Evolutionary conservation across 768 basidiomycete species (phyloP).

Genomic region (Boletus tomentosulus): DNA sequence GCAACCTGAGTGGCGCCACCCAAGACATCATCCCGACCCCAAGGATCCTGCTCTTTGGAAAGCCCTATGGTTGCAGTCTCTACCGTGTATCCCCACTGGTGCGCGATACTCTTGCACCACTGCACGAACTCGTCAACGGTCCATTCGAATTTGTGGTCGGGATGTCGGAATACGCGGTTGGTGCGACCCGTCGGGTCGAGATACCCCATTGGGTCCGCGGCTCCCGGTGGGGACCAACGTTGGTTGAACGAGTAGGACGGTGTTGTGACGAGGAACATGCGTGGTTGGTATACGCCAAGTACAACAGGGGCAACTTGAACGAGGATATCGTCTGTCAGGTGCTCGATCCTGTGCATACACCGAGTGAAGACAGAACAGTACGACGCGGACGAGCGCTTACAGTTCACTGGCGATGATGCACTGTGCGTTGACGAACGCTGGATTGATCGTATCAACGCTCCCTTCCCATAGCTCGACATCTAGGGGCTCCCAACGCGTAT

Average conservation of each 20-base stretch:
- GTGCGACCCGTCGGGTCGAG: constrained; percentile 77
- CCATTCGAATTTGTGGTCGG: constrained; percentile 90
- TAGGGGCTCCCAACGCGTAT: constrained; percentile 65
- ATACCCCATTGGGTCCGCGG: constrained; percentile 45
- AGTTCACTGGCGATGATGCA: constrained; percentile 80
- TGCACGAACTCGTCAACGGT: constrained; percentile 64
- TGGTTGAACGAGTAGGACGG: constrained; percentile 83
- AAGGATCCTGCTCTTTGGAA: constrained; percentile 58
- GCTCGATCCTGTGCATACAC: constrained; percentile 60
- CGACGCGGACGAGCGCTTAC: constrained; percentile 40
- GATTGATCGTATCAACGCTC: constrained; percentile 63
- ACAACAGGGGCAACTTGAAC: constrained; percentile 63
- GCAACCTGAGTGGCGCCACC: constrained; percentile 70
- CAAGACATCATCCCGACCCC: constrained; percentile 62
- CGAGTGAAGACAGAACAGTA: not conserved
- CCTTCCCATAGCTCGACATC: constrained; percentile 71
- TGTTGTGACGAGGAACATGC: constrained; percentile 72
- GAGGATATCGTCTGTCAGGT: constrained; percentile 58
- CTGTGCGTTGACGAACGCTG: constrained; percentile 57
- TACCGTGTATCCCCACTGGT: constrained; percentile 71
- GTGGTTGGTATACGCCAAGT: constrained; percentile 75
- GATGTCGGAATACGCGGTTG: constrained; percentile 69
- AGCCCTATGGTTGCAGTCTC: constrained; percentile 56
- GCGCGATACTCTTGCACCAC: constrained; percentile 57
- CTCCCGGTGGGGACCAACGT: constrained; percentile 59